These are phyloP conservation scores for Fusarium coffeatum DNA, from an alignment of 2,329 filamentous ascomycete species.

Conservation along the genomic window DNA sequence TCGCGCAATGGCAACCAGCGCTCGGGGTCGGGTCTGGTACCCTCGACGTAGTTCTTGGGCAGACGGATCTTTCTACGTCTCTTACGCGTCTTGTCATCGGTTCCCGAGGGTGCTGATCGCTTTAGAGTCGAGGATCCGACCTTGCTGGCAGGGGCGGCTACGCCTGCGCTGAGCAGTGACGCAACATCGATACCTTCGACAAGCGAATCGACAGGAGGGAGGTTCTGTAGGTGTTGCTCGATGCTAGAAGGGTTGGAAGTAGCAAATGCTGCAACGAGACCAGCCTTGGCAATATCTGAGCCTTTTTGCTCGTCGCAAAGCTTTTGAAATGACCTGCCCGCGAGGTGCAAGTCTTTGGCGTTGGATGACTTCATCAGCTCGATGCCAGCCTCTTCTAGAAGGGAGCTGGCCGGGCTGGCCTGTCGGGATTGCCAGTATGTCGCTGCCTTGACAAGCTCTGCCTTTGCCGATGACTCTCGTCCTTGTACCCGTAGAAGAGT, in stretches of 20 bases:
- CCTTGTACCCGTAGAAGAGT: constrained; percentile 82
- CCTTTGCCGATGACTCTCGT: constrained; percentile 76
- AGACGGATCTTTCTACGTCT: constrained; percentile 71
- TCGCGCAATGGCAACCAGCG: constrained; percentile 93
- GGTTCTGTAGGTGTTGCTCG: constrained; percentile 63
- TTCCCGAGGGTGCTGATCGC: constrained; percentile 56
- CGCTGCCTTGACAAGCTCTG: constrained; percentile 82
- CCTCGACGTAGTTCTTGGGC: constrained; percentile 79
- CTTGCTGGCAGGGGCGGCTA: constrained; percentile 58
- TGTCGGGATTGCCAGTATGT: constrained; percentile 79
- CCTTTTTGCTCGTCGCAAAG: constrained; percentile 73
- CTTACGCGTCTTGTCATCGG: constrained; percentile 59
- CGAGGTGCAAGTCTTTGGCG: constrained; percentile 73
- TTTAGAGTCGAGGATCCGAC: constrained; percentile 59
- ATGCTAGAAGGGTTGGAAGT: constrained; percentile 68
- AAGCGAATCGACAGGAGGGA: constrained; percentile 73
- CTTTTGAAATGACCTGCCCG: constrained; percentile 81
- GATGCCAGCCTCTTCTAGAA: constrained; percentile 84
- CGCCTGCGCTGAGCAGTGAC: constrained; percentile 73
- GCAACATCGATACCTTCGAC: constrained; percentile 70
- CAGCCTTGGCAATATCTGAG: constrained; percentile 79
- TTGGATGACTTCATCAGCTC: constrained; percentile 82
- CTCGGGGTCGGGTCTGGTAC: constrained; percentile 87
- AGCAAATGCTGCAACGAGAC: constrained; percentile 86
- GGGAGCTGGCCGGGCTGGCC: constrained; percentile 61